A percentile compares a stretch with the other conserved stretches of the same genome.
These are phyloP conservation scores for Leptodontidium sp. DNA, from an alignment of 2,329 filamentous ascomycete genomes.

Conservation along the genomic window DNA sequence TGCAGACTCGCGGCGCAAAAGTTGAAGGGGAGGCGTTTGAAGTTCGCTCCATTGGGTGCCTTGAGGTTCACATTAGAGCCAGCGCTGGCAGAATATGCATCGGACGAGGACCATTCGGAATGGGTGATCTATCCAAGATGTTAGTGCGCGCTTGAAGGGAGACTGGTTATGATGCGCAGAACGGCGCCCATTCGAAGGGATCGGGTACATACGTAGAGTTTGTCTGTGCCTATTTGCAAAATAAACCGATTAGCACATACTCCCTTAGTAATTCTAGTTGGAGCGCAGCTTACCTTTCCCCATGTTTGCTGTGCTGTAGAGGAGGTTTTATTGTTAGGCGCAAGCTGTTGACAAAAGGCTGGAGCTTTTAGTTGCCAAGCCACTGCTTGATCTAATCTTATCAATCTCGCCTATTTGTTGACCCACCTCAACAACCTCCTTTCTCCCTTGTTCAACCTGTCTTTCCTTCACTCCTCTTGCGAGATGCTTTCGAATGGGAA, in stretches of 20 bases:
- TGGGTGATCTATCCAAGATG: constrained; percentile 78
- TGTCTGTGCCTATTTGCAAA: constrained; percentile 57
- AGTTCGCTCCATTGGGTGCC: constrained; percentile 66
- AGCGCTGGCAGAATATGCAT: constrained; percentile 84
- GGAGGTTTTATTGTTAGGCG: not conserved
- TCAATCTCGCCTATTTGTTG: constrained; percentile 16
- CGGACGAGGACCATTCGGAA: constrained; percentile 93
- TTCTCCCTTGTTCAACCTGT: not conserved
- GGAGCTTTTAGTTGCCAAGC: constrained; percentile 7
- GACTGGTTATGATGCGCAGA: not conserved
- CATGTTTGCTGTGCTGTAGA: constrained; percentile 34
- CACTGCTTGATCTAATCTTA: constrained; percentile 30
- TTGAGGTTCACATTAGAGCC: constrained; percentile 73
- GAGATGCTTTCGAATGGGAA: not conserved
- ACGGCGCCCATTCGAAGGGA: not conserved
- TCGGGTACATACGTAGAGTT: constrained; percentile 51
- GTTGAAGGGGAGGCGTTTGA: constrained; percentile 94
- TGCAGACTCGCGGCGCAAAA: constrained; percentile 97
- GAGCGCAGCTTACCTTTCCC: constrained; percentile 41
- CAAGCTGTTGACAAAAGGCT: not conserved
- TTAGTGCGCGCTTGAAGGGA: constrained; percentile 6
- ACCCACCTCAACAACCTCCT: constrained; percentile 2
- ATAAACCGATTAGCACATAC: constrained; percentile 11
- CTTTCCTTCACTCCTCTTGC: not conserved
- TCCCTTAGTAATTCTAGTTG: not conserved